Base-by-base conservation (phyloP, 805 yeast genomes). In the Wickerhamiella vanderwaltii region DNA sequence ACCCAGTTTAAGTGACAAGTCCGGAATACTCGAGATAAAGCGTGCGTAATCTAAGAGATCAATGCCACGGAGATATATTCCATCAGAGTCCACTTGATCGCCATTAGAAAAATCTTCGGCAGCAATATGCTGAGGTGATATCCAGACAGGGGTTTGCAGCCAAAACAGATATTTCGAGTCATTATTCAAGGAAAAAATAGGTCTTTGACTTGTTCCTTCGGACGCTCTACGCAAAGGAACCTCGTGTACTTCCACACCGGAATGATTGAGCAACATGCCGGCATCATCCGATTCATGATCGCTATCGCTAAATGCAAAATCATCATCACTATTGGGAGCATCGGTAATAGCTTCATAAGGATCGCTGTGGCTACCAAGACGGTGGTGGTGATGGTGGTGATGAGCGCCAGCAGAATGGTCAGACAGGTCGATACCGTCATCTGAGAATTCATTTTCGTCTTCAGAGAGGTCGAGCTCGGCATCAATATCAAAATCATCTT, bases 401-500 rank as follows among this genome's bases (percentile, higher is more conserved):
- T 4, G 6, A 7, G 9, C n/a, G 15, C 9, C 36, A 9, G 12
- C 26, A 4, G 5, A 20, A 3, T 20, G 33, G 6, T 28, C 30
- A 15, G 11, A 12, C 5, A 19, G 31, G 18, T 11, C 39, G n/a
- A 13, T 19, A 18, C 15, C 20, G 25, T 35, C 29, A 11, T 13
- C 20, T n/a, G 30, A 16, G 20, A 19, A 12, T n/a, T 26, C 36
- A 23, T 5, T 18, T 5, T 16, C 35, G 16, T 26, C 37, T 11
- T 30, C 35, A 5, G 37, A 28, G 6, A 37, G 15, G 31, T 37
- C 33, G 20, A 20, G 26, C 34, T 37, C 40, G 17, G 31, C 30
- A 29, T 30, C 41, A 16, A 42, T 15, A 19, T 41, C 44, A 17
- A 36, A 30, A 5, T 42, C 44, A 2, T 35, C 37, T 6, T 23